These are phyloP conservation scores for Talaromyces sp. DNA, from an alignment of 2,329 filamentous ascomycete species.

Conservation along the genomic window DNA sequence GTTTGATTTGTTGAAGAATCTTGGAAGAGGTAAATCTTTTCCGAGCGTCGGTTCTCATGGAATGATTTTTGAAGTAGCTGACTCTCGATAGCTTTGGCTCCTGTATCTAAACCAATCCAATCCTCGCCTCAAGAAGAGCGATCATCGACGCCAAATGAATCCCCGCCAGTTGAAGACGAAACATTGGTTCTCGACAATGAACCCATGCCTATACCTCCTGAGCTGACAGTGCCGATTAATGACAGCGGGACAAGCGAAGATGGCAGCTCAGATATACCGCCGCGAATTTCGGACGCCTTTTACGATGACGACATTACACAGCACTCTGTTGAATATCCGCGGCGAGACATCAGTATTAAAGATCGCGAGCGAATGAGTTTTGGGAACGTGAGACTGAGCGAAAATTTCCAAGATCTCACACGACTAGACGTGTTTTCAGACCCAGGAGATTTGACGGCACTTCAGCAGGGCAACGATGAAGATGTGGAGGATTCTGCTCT, in stretches of 20 bases:
- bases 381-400: conserved; percentile 41
- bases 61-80: too few species aligned
- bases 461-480: conserved; percentile 29
- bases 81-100: conserved; percentile 41
- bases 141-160: conserved; percentile 11
- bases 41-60: too few species aligned
- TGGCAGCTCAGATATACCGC: conserved; percentile 26
- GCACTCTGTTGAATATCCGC: conserved; percentile 38
- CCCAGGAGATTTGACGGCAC: conserved; percentile 32
- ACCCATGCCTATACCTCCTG: conserved; percentile 37
- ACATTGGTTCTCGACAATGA: conserved; percentile 46
- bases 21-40: conserved; percentile 46
- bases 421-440: conserved; percentile 41
- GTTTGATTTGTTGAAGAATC: conserved; percentile 48
- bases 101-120: conserved; percentile 39
- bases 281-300: conserved; percentile 33
- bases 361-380: conserved; percentile 38
- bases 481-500: conserved; percentile 31
- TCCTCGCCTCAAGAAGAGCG: conserved; percentile 41
- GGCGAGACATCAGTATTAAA: conserved; percentile 33
- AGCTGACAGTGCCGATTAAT: conserved; percentile 43
- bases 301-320: conserved; percentile 40
- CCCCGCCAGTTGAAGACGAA: conserved; percentile 19
- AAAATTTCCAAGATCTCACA: conserved; percentile 46
- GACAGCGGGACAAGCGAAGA: conserved; percentile 42